These are phyloP conservation scores for Daedaleopsis sinensis DNA, from an alignment of 768 basidiomycete genomes.

Conservation along the genomic window DNA sequence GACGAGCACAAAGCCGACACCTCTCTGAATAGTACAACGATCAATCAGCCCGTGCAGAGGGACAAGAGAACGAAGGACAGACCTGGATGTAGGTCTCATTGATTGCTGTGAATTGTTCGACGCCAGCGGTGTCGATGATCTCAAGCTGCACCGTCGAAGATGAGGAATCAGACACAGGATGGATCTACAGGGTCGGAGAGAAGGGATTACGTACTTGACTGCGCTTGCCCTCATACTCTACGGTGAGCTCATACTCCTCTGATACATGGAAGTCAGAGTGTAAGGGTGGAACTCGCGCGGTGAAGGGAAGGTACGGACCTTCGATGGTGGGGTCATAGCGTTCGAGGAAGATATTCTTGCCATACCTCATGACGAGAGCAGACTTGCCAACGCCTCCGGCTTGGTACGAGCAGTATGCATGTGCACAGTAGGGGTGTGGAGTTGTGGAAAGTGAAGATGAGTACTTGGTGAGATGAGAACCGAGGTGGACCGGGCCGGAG, in stretches of 20 bases:
- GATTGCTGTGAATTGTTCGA: slow-evolving; percentile 82
- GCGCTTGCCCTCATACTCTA: slow-evolving; percentile 57
- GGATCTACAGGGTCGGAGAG: not conserved
- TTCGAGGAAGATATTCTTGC: slow-evolving; percentile 72
- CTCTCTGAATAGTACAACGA: slow-evolving; percentile 45
- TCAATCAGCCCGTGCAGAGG: not conserved
- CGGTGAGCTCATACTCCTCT: slow-evolving; percentile 76
- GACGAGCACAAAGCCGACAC: slow-evolving; percentile 79
- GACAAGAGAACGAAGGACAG: slow-evolving; percentile 13
- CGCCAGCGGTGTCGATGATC: slow-evolving; percentile 81
- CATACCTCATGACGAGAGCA: slow-evolving; percentile 79
- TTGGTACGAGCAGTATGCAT: slow-evolving; percentile 29
- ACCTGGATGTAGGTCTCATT: slow-evolving; percentile 87
- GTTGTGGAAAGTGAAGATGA: not conserved
- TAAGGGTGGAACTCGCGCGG: not conserved
- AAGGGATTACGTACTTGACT: slow-evolving; percentile 52
- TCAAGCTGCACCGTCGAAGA: slow-evolving; percentile 58
- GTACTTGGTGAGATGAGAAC: not conserved
- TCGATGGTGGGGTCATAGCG: slow-evolving; percentile 86
- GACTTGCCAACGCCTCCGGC: slow-evolving; percentile 92
- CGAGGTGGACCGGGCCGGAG: not conserved
- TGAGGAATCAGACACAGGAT: not conserved
- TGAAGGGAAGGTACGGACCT: slow-evolving; percentile 46
- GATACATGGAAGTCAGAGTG: slow-evolving; percentile 3
- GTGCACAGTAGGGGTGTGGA: not conserved